phyloP scores from a whole-genome alignment of 2,329 filamentous ascomycete species.

The Aspergillus brasiliensis region DNA sequence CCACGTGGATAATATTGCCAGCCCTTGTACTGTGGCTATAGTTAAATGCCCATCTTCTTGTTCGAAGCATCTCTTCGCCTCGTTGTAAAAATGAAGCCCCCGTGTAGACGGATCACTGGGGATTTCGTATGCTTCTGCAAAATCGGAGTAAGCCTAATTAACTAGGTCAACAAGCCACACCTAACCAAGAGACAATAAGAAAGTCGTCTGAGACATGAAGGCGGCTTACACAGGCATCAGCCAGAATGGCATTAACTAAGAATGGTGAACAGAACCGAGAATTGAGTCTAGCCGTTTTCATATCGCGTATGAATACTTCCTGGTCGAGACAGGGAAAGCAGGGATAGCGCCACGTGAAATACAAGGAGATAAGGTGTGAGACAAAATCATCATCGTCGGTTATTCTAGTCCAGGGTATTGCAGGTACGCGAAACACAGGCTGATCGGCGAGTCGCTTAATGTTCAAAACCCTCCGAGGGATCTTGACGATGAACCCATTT shows the following conservation, averaged over 20 bases:
- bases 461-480: not conserved
- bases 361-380: slow-evolving; percentile 32
- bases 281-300: slow-evolving; percentile 25
- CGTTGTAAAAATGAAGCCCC: slow-evolving; percentile 30
- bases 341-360: slow-evolving; percentile 26
- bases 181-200: too few relatives aligned
- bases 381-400: slow-evolving; percentile 34
- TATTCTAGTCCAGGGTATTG: slow-evolving; percentile 35
- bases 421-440: slow-evolving; percentile 20
- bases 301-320: slow-evolving; percentile 34
- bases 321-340: slow-evolving; percentile 28
- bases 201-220: not conserved
- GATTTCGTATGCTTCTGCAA: slow-evolving; percentile 20
- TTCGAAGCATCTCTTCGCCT: slow-evolving; percentile 27
- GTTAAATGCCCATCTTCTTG: slow-evolving; percentile 26
- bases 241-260: slow-evolving; percentile 34
- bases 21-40: slow-evolving; percentile 27
- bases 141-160: slow-evolving; percentile 17
- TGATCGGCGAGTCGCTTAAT: slow-evolving; percentile 16
- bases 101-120: slow-evolving; percentile 16
- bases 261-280: slow-evolving; percentile 34
- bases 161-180: not conserved
- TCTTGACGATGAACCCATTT: not conserved
- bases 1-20: slow-evolving; percentile 26
- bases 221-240: slow-evolving; percentile 35